Conservation (phyloP, 2,329 filamentous ascomycete species). For the Aspergillus amoenus region DNA sequence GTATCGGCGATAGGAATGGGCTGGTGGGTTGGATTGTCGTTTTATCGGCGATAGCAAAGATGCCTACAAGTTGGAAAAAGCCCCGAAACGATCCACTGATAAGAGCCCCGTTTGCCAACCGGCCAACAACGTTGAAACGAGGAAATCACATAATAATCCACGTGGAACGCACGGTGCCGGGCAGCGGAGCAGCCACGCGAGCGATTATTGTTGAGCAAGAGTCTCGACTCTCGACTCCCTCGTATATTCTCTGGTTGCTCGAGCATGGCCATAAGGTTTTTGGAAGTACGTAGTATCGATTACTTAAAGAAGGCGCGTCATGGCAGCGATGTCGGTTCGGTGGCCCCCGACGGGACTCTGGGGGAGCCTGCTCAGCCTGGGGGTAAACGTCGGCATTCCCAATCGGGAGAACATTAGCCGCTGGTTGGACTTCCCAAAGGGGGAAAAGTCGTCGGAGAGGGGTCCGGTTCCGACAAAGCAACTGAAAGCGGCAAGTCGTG, state of each 20-base stretch:
- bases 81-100: background rate
- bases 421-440: background rate
- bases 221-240: background rate
- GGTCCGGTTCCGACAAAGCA: background rate
- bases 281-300: background rate
- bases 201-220: background rate
- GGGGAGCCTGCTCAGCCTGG: too few relatives aligned
- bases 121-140: background rate
- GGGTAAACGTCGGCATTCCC: background rate
- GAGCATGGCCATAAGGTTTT: too few relatives aligned
- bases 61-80: too few relatives aligned
- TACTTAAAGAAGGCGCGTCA: background rate
- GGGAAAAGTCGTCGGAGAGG: background rate
- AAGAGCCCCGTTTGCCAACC: background rate
- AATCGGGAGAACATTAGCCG: background rate
- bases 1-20: background rate
- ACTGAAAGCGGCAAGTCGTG: background rate
- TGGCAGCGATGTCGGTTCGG: background rate
- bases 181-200: background rate
- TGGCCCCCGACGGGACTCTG: background rate
- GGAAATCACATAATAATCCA: background rate
- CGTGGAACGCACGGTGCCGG: background rate
- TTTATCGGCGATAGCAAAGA: background rate
- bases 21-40: background rate
- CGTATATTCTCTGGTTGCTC: background rate